Evolutionary conservation across 768 basidiomycete species (phyloP).

Genomic region (Lactarius tabidus): DNA sequence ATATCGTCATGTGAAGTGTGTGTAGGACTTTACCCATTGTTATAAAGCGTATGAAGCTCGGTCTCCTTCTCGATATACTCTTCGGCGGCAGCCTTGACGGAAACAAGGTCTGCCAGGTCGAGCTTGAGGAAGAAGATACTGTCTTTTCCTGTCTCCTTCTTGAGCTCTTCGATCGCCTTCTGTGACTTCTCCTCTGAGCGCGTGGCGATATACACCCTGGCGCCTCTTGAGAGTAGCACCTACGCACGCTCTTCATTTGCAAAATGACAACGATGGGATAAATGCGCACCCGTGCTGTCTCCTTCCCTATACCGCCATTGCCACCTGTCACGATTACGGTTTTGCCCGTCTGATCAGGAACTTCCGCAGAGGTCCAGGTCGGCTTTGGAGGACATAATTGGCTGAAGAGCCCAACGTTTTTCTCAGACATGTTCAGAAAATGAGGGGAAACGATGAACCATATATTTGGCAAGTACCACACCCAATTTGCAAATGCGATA

Average conservation of each 20-base stretch:
- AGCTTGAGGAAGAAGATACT: slow-evolving; percentile 31
- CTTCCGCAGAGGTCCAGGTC: slow-evolving; percentile 18
- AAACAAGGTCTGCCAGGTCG: slow-evolving; percentile 37
- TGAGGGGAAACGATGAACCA: background rate
- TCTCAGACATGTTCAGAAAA: slow-evolving; percentile 6
- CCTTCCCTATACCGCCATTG: slow-evolving; percentile 26
- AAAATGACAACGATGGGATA: background rate
- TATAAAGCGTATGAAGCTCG: slow-evolving; percentile 34
- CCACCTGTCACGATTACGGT: slow-evolving; percentile 30
- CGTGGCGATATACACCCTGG: slow-evolving; percentile 33
- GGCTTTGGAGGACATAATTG: slow-evolving; percentile 20
- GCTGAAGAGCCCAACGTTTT: slow-evolving; percentile 11
- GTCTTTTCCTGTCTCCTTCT: slow-evolving; percentile 23
- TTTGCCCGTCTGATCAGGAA: slow-evolving; percentile 31
- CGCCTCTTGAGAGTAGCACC: slow-evolving; percentile 31
- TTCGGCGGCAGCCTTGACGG: slow-evolving; percentile 35
- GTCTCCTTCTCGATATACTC: slow-evolving; percentile 32
- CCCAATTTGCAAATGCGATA: no score
- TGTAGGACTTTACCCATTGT: slow-evolving; percentile 31
- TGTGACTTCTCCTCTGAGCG: slow-evolving; percentile 27
- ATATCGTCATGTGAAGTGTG: background rate
- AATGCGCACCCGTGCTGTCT: slow-evolving; percentile 21
- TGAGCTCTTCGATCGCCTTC: slow-evolving; percentile 26
- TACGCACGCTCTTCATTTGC: slow-evolving; percentile 14
- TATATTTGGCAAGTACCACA: no score